A percentile compares a stretch with the other conserved stretches of the same genome.
These are phyloP conservation scores for Cochlearia excelsa DNA, from an alignment of 345 rosid genomes.

Conservation along the genomic window DNA sequence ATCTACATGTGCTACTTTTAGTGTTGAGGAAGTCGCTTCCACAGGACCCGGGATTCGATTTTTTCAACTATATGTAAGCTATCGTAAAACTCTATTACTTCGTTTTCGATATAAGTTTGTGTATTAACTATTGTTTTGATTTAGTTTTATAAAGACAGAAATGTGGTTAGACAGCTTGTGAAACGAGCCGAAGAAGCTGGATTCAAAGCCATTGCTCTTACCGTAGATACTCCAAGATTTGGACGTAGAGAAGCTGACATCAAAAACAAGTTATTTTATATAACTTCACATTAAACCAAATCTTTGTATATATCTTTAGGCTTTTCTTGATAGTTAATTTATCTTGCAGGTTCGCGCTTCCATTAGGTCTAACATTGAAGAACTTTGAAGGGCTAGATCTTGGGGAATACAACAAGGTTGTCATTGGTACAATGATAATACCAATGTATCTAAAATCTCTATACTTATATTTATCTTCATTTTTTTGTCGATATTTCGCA, in stretches of 20 bases:
- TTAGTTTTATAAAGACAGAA: conserved; percentile 83
- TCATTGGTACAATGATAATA: conserved; percentile 3
- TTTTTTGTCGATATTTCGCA: conserved; percentile 24
- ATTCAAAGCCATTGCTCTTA: conserved; percentile 90
- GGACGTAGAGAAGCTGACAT: conserved; percentile 96
- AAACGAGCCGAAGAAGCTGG: conserved; percentile 93
- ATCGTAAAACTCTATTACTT: conserved; percentile 6
- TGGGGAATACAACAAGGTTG: conserved; percentile 66
- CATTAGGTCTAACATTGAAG: conserved; percentile 70
- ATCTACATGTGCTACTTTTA: conserved; percentile 92
- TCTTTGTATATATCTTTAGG: neutral
- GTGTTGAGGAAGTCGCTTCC: conserved; percentile 94
- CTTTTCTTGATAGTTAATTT: conserved; percentile 9
- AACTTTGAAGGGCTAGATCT: conserved; percentile 86
- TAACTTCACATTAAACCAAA: neutral
- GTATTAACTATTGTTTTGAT: neutral
- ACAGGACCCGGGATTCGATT: conserved; percentile 92
- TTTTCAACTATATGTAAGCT: conserved; percentile 88
- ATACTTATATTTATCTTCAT: neutral
- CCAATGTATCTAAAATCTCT: neutral
- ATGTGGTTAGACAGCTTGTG: conserved; percentile 77
- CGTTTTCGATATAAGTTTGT: neutral
- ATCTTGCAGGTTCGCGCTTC: conserved; percentile 59
- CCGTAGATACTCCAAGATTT: conserved; percentile 93
- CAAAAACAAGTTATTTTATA: conserved; percentile 67